Evolutionary conservation across 148 eudicot genomes (phyloP).

Genomic region (Cornus florida): DNA sequence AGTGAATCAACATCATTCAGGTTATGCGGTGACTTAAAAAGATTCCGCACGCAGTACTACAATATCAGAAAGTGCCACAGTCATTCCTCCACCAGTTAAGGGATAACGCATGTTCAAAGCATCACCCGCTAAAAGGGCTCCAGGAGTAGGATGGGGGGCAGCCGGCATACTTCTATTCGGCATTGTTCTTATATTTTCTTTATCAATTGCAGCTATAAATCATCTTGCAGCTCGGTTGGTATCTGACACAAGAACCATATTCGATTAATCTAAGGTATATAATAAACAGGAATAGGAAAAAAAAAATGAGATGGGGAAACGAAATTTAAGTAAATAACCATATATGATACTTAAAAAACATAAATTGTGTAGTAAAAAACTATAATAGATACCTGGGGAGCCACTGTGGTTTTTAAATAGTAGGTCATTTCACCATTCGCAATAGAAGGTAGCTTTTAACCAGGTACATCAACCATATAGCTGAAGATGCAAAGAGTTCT

Average conservation of each 20-base stretch:
- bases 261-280: not conserved
- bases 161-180: conserved; percentile 87
- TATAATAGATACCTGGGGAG: conserved; percentile 65
- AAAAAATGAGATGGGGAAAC: not conserved
- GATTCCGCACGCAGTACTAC: conserved; percentile 61
- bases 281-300: not conserved
- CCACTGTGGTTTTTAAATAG: conserved; percentile 60
- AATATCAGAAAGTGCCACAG: conserved; percentile 77
- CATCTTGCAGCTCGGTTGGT: conserved; percentile 56
- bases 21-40: conserved; percentile 59
- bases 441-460: conserved; percentile 68
- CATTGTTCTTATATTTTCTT: conserved; percentile 71
- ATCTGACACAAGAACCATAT: conserved; percentile 39
- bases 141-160: conserved; percentile 73
- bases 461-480: conserved; percentile 75
- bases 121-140: conserved; percentile 80
- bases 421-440: conserved; percentile 75
- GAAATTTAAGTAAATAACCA: not conserved
- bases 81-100: conserved; percentile 91
- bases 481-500: too few relatives aligned
- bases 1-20: conserved; percentile 51
- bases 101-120: conserved; percentile 95
- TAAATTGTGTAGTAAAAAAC: not conserved
- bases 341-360: not conserved
- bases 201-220: conserved; percentile 65